Percentiles rank a stretch among this genome's conserved stretches.
phyloP scores from a whole-genome alignment of 1,139 yeast species.

The Candida smagusa region DNA sequence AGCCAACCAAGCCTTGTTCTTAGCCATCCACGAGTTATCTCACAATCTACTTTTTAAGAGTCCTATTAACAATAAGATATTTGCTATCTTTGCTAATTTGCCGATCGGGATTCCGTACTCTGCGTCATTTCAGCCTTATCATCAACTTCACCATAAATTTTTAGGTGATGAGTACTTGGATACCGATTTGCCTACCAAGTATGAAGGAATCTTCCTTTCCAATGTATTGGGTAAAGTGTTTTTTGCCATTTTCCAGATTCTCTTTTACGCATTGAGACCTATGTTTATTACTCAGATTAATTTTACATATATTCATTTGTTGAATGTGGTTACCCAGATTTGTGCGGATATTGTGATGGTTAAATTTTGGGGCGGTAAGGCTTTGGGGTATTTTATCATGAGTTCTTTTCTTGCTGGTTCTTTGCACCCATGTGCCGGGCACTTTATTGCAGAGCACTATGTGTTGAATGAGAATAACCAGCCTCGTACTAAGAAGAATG shows the following conservation, averaged over 20 bases:
- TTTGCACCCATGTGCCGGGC: conserved; percentile 92
- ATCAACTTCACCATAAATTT: conserved; percentile 86
- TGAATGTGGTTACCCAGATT: conserved; percentile 64
- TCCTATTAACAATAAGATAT: conserved; percentile 73
- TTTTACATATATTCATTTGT: conserved; percentile 69
- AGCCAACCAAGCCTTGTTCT: conserved; percentile 74
- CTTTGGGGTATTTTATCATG: conserved; percentile 64
- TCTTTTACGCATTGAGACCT: conserved; percentile 87
- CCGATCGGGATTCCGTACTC: conserved; percentile 91
- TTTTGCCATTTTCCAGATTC: conserved; percentile 84
- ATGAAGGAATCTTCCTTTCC: conserved; percentile 72
- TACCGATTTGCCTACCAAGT: conserved; percentile 80
- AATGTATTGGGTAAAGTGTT: conserved; percentile 84
- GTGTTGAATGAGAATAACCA: conserved; percentile 61
- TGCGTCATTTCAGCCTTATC: conserved; percentile 91
- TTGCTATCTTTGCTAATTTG: conserved; percentile 71
- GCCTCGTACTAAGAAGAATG: conserved; percentile 20
- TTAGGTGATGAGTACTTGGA: conserved; percentile 83
- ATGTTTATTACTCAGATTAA: conserved; percentile 77
- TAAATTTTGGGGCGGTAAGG: conserved; percentile 57
- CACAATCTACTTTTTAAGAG: conserved; percentile 84
- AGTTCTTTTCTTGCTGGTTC: conserved; percentile 89
- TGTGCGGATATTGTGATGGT: conserved; percentile 57
- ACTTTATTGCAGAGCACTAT: conserved; percentile 91
- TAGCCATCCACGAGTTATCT: conserved; percentile 84